phyloP scores from a whole-genome alignment of 1,139 yeast species.

The Pichia sp. region DNA sequence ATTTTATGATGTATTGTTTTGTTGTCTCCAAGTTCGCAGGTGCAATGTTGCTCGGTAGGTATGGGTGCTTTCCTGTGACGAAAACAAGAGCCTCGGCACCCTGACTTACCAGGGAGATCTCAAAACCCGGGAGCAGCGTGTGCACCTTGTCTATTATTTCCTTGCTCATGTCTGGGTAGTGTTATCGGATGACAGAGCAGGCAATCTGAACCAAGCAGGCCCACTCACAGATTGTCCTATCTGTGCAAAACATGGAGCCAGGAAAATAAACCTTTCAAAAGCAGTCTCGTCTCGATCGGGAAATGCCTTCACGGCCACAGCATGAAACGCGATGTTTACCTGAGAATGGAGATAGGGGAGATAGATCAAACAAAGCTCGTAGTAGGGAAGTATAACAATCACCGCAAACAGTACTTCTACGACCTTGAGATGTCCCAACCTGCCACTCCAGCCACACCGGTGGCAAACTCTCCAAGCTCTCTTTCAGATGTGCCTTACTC shows the following conservation, averaged over 20 bases:
- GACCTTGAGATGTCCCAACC: not conserved
- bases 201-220: not conserved
- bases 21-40: conserved; percentile 29
- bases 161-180: conserved; percentile 39
- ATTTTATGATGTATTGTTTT: conserved; percentile 61
- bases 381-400: too few relatives aligned
- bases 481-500: not conserved
- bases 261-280: not conserved
- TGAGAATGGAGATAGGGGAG: not conserved
- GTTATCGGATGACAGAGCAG: not conserved
- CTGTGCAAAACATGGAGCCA: not conserved
- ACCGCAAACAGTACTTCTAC: too few relatives aligned
- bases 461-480: not conserved
- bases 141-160: conserved; percentile 41
- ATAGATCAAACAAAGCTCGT: too few relatives aligned
- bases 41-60: conserved; percentile 35
- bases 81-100: conserved; percentile 96
- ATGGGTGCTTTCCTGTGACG: conserved; percentile 64
- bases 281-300: not conserved
- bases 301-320: not conserved
- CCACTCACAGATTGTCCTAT: not conserved
- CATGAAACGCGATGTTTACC: conserved; percentile 3
- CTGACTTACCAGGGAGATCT: conserved; percentile 62
- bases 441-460: not conserved
- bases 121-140: conserved; percentile 43